Conservation (phyloP, 2,329 filamentous ascomycete species). For the Falciphora oryzae region DNA sequence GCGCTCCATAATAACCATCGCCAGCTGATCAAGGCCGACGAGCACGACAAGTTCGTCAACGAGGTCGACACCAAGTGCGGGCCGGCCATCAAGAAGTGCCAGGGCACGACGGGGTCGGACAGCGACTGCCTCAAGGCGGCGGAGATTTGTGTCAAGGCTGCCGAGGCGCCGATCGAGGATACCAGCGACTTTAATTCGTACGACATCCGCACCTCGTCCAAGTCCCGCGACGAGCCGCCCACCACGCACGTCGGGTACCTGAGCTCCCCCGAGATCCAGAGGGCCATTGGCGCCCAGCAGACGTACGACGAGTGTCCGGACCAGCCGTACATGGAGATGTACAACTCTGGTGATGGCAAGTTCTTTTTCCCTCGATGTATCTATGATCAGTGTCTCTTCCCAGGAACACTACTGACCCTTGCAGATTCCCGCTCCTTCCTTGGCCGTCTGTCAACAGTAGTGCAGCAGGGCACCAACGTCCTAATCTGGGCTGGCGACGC, state of each 20-base stretch:
- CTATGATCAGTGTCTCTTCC: background rate
- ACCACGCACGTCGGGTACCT: constrained; percentile 37
- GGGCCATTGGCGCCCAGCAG: constrained; percentile 38
- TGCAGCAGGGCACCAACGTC: constrained; percentile 41
- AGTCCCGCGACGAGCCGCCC: constrained; percentile 29
- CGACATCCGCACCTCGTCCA: constrained; percentile 34
- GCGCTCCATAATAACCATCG: constrained; percentile 38
- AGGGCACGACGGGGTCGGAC: constrained; percentile 21
- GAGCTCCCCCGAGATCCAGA: constrained; percentile 27
- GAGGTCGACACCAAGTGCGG: background rate
- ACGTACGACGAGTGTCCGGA: constrained; percentile 36
- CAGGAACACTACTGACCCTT: background rate
- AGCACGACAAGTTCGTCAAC: background rate
- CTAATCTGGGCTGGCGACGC: constrained; percentile 52
- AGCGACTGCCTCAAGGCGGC: constrained; percentile 24
- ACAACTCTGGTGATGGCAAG: constrained; percentile 33
- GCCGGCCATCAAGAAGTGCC: constrained; percentile 3
- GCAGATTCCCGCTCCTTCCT: constrained; percentile 38
- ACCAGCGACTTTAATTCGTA: constrained; percentile 37
- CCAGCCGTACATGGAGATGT: constrained; percentile 30
- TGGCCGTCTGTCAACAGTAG: constrained; percentile 35
- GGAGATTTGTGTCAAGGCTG: constrained; percentile 21
- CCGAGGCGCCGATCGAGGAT: constrained; percentile 19
- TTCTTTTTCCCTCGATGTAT: background rate
- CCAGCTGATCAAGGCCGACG: constrained; percentile 17